Conservation (phyloP, 768 basidiomycete species). For the Rhodosporidiobolus sp. region DNA sequence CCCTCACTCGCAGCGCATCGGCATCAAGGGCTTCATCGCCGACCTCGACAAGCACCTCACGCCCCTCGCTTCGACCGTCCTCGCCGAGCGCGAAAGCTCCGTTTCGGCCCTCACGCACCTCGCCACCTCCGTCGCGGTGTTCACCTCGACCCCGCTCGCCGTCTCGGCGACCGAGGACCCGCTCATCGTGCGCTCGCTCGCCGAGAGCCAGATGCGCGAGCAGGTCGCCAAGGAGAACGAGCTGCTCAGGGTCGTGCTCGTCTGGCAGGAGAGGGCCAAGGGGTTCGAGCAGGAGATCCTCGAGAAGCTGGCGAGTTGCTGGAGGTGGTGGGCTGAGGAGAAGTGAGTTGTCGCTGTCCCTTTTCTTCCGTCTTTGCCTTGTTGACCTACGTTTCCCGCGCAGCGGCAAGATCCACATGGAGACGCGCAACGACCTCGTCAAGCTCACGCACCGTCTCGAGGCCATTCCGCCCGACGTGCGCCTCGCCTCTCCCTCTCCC, state of each 20-base stretch:
- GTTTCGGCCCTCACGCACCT: constrained; percentile 4
- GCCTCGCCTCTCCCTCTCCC: not conserved
- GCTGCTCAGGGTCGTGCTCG: not conserved
- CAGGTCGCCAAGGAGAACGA: constrained; percentile 29
- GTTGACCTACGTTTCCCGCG: too few relatives aligned
- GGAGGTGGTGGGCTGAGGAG: constrained; percentile 7
- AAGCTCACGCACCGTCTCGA: constrained; percentile 14
- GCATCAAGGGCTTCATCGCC: constrained; percentile 18
- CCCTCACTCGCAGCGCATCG: not conserved
- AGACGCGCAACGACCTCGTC: not conserved
- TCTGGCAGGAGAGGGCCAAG: constrained; percentile 12
- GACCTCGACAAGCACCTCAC: constrained; percentile 14
- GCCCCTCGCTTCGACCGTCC: constrained; percentile 4
- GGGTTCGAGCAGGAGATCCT: constrained; percentile 8
- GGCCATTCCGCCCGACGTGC: not conserved
- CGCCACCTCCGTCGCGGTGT: not conserved
- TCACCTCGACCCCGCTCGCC: not conserved
- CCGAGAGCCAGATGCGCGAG: constrained; percentile 10
- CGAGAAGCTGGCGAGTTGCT: not conserved
- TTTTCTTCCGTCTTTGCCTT: not conserved
- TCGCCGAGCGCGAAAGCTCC: constrained; percentile 16
- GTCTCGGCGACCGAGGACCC: constrained; percentile 14
- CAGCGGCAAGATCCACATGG: constrained; percentile 16
- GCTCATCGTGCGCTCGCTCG: constrained; percentile 4
- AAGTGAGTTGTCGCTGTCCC: constrained; percentile 1